Conservation (phyloP, 2,329 filamentous ascomycete genomes). For the Dothistroma pini region DNA sequence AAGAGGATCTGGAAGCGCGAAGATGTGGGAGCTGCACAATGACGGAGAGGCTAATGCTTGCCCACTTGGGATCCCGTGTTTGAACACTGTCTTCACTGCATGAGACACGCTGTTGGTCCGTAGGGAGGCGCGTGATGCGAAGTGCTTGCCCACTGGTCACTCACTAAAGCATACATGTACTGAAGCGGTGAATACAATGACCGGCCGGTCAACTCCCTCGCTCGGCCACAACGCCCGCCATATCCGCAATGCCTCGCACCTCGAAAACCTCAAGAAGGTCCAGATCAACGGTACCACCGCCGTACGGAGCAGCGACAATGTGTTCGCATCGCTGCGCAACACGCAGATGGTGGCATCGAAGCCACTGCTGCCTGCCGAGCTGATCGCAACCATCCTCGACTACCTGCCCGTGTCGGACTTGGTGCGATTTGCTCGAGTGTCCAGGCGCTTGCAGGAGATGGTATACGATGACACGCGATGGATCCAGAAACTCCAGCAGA, state of each 20-base stretch:
- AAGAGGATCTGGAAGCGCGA: neutral
- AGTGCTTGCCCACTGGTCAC: too few species aligned
- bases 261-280: slow-evolving; percentile 29
- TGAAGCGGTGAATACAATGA: neutral
- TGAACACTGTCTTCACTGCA: too few species aligned
- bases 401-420: slow-evolving; percentile 83
- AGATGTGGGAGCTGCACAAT: neutral
- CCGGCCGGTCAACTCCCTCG: slow-evolving; percentile 21
- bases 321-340: slow-evolving; percentile 73
- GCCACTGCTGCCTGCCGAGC: slow-evolving; percentile 83
- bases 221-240: slow-evolving; percentile 21
- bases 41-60: too few species aligned
- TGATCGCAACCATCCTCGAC: slow-evolving; percentile 82
- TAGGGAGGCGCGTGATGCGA: too few species aligned
- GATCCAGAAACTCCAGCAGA: slow-evolving; percentile 78
- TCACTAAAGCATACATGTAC: too few species aligned
- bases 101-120: too few species aligned
- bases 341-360: slow-evolving; percentile 77
- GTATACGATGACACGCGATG: slow-evolving; percentile 97
- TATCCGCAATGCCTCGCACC: slow-evolving; percentile 29
- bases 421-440: slow-evolving; percentile 78
- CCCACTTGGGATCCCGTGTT: neutral
- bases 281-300: slow-evolving; percentile 23
- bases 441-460: slow-evolving; percentile 90
- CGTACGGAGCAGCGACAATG: slow-evolving; percentile 36